A percentile compares a stretch with the other conserved stretches of the same genome.
These are phyloP conservation scores for Lachancea quebecensis DNA, from an alignment of 805 yeast species.

Conservation along the genomic window DNA sequence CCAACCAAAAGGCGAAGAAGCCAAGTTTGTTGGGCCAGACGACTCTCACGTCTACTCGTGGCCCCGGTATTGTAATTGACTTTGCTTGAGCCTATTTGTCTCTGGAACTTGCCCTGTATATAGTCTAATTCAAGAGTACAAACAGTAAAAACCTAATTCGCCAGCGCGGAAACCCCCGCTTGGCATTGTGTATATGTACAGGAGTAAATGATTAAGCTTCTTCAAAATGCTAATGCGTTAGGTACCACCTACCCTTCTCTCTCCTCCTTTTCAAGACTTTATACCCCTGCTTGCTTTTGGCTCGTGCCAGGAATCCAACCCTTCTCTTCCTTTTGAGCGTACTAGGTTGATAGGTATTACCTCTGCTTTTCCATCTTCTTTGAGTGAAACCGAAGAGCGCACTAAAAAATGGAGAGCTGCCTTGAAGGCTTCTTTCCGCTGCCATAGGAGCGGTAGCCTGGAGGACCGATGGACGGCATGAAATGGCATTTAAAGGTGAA, in stretches of 20 bases:
- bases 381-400: constrained; percentile 17
- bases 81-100: constrained; percentile 23
- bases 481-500: constrained; percentile 15
- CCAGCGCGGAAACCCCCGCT: no score
- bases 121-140: not conserved
- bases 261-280: constrained; percentile 70
- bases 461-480: constrained; percentile 12
- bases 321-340: constrained; percentile 85
- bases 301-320: constrained; percentile 82
- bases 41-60: constrained; percentile 59
- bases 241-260: constrained; percentile 89
- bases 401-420: constrained; percentile 5
- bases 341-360: constrained; percentile 92
- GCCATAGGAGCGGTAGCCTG: constrained; percentile 14
- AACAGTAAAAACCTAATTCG: no score
- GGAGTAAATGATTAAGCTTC: not conserved
- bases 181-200: not conserved
- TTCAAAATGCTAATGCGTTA: constrained; percentile 53
- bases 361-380: constrained; percentile 76
- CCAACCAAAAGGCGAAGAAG: constrained; percentile 55
- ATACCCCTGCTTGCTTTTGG: constrained; percentile 67
- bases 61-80: constrained; percentile 72
- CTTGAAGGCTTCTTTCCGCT: constrained; percentile 17
- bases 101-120: not conserved
- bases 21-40: constrained; percentile 68